phyloP scores from a whole-genome alignment of 805 yeast genomes.

The Cyberlindnera japonica region DNA sequence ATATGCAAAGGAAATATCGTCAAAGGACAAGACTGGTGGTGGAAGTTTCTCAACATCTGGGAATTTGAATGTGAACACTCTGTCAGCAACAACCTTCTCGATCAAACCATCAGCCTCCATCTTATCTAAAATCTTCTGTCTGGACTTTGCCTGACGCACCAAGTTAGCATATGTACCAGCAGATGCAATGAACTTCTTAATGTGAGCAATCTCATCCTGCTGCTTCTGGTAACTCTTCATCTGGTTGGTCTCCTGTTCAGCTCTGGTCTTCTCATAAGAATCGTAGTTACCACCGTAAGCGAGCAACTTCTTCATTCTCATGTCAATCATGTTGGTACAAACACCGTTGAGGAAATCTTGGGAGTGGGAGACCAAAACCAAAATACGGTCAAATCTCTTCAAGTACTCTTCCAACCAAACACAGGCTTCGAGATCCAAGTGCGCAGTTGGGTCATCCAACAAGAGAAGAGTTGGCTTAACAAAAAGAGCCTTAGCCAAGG shows the following conservation, averaged over 20 bases:
- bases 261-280: constrained; percentile 90
- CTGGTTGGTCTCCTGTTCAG: constrained; percentile 93
- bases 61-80: constrained; percentile 90
- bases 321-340: constrained; percentile 96
- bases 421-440: constrained; percentile 98
- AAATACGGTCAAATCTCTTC: constrained; percentile 88
- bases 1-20: constrained; percentile 90
- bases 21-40: constrained; percentile 97
- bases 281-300: constrained; percentile 98
- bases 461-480: constrained; percentile 94
- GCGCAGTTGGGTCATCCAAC: constrained; percentile 99
- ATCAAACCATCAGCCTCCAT: constrained; percentile 99
- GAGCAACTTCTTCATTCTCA: constrained; percentile 75
- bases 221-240: constrained; percentile 96
- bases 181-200: constrained; percentile 97
- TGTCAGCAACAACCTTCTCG: constrained; percentile 88
- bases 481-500: constrained; percentile 94
- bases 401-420: constrained; percentile 99
- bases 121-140: constrained; percentile 98
- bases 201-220: constrained; percentile 98
- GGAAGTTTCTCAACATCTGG: constrained; percentile 96
- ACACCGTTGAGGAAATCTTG: constrained; percentile 99
- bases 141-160: constrained; percentile 97
- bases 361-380: constrained; percentile 94
- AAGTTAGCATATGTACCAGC: constrained; percentile 99